phyloP scores from a whole-genome alignment of 164 flowering plant species.

The Chloranthus sessilifolius region DNA sequence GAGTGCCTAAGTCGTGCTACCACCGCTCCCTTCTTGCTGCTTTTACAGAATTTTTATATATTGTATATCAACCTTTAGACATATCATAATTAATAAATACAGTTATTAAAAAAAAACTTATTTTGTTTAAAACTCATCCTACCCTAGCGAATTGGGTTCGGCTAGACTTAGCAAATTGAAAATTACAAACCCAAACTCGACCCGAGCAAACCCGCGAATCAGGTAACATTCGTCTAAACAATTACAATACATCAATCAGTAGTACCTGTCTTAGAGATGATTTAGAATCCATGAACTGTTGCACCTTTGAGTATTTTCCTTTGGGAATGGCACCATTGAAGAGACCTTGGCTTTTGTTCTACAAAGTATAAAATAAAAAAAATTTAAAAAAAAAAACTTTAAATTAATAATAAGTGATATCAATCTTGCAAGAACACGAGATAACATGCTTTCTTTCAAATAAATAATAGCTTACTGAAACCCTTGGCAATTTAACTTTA shows the following conservation, averaged over 20 bases:
- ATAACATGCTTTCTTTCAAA: background rate
- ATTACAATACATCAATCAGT: background rate
- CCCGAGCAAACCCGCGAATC: too few species aligned
- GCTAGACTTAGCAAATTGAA: too few species aligned
- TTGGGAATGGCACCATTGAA: conserved; percentile 19
- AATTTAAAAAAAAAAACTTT: background rate
- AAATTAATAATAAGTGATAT: background rate
- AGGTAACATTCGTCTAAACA: background rate
- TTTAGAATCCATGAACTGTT: conserved; percentile 60
- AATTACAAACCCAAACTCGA: too few species aligned
- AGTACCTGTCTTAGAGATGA: conserved; percentile 81
- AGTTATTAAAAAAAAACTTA: too few species aligned
- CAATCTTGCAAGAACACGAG: background rate
- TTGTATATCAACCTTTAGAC: too few species aligned
- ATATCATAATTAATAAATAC: too few species aligned
- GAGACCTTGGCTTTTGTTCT: conserved; percentile 49
- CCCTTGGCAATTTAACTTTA: conserved; percentile 44
- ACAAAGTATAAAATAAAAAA: background rate
- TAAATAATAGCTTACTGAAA: conserved; percentile 36
- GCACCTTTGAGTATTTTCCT: conserved; percentile 45
- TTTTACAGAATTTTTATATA: too few species aligned
- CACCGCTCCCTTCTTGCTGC: too few species aligned
- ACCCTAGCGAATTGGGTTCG: too few species aligned
- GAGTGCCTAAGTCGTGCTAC: too few species aligned
- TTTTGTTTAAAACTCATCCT: too few species aligned